Conservation (phyloP, 495 filamentous ascomycete species). For the Venustampulla echinocandica region DNA sequence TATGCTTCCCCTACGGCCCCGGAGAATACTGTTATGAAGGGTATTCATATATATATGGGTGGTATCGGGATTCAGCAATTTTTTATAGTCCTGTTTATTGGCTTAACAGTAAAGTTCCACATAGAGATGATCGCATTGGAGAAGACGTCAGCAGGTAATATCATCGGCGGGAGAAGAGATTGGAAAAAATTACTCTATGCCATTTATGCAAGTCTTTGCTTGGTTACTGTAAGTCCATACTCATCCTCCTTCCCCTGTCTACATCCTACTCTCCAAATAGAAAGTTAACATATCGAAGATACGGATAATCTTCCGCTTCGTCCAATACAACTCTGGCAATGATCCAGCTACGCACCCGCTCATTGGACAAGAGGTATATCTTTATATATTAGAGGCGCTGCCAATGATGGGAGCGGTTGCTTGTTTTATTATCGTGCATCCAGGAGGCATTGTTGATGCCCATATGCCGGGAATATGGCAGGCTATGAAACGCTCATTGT, state of each 20-base stretch:
- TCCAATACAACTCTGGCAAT: slow-evolving; percentile 41
- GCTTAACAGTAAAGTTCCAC: slow-evolving; percentile 41
- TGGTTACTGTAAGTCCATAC: slow-evolving; percentile 47
- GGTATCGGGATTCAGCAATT: slow-evolving; percentile 52
- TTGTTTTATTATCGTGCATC: slow-evolving; percentile 42
- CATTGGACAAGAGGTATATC: slow-evolving; percentile 43
- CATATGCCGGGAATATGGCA: slow-evolving; percentile 24
- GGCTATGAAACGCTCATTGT: slow-evolving; percentile 13
- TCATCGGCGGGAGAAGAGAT: slow-evolving; percentile 12
- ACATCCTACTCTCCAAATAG: background rate
- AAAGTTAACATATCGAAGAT: slow-evolving; percentile 22
- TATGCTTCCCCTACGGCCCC: slow-evolving; percentile 24
- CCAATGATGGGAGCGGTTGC: slow-evolving; percentile 47
- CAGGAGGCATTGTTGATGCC: slow-evolving; percentile 42
- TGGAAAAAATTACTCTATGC: slow-evolving; percentile 41
- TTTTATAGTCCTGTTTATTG: slow-evolving; percentile 48
- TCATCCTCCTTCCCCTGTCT: background rate
- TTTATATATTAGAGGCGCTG: slow-evolving; percentile 46
- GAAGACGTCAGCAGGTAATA: background rate
- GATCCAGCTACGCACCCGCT: slow-evolving; percentile 30
- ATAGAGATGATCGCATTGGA: slow-evolving; percentile 22
- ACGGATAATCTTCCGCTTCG: slow-evolving; percentile 52
- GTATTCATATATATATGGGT: slow-evolving; percentile 51
- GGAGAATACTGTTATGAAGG: slow-evolving; percentile 27
- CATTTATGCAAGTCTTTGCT: slow-evolving; percentile 39